Percentiles rank a stretch among this genome's conserved stretches.
These are phyloP conservation scores for Botrytis squamosa DNA, from an alignment of 2,329 filamentous ascomycete genomes.

Conservation along the genomic window DNA sequence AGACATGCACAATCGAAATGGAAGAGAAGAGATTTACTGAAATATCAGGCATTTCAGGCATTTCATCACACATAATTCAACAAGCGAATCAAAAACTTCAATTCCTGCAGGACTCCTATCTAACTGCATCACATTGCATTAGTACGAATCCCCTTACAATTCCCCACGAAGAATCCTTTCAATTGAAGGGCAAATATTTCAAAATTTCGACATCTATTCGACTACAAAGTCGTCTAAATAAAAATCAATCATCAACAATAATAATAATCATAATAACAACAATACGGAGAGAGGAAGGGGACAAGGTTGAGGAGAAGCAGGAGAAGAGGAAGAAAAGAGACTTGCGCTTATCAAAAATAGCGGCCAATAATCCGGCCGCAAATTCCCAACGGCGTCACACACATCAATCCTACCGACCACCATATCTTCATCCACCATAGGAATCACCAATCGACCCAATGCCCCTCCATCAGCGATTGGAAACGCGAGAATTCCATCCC, in stretches of 20 bases:
- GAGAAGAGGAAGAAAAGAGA: not conserved
- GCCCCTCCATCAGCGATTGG: constrained; percentile 27
- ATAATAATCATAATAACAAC: not conserved
- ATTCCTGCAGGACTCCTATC: constrained; percentile 23
- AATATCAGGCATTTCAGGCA: constrained; percentile 23
- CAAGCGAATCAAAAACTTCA: constrained; percentile 22
- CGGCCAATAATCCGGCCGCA: constrained; percentile 24
- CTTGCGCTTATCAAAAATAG: constrained; percentile 10
- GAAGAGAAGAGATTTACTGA: constrained; percentile 6
- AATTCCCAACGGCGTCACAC: constrained; percentile 37
- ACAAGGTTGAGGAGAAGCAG: not conserved
- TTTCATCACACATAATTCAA: constrained; percentile 7
- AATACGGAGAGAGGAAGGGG: not conserved
- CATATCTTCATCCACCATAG: constrained; percentile 29
- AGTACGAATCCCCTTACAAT: constrained; percentile 8
- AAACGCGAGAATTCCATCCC: constrained; percentile 35
- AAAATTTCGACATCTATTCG: constrained; percentile 4
- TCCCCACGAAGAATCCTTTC: constrained; percentile 11
- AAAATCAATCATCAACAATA: not conserved
- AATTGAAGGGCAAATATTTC: not conserved
- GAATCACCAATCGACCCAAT: constrained; percentile 20
- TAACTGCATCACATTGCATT: constrained; percentile 21
- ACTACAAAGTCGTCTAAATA: not conserved
- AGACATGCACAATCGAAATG: not conserved
- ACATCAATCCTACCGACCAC: constrained; percentile 28